Conservation (phyloP, 2,329 filamentous ascomycete genomes). For the Beauveria pseudobassiana region DNA sequence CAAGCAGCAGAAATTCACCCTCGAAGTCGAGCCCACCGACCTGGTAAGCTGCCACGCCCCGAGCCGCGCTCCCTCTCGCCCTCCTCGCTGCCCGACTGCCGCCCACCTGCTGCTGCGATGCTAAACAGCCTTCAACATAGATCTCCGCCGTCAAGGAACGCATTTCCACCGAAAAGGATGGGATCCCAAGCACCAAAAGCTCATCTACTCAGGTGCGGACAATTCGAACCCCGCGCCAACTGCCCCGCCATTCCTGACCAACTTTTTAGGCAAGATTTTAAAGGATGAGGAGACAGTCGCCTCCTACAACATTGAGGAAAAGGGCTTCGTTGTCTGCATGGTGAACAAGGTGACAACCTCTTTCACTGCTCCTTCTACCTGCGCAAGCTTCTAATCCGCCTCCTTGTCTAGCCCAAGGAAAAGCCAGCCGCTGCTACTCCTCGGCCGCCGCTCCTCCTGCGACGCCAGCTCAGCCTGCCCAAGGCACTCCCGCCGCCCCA, state of each 20-base stretch:
- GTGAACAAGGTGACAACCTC: slow-evolving; percentile 73
- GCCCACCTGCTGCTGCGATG: not conserved
- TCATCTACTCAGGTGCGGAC: slow-evolving; percentile 88
- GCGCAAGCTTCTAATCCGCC: slow-evolving; percentile 10
- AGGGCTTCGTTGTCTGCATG: slow-evolving; percentile 99
- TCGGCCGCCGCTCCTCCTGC: slow-evolving; percentile 52
- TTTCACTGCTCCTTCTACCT: not conserved
- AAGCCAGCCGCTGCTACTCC: slow-evolving; percentile 55
- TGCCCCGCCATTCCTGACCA: slow-evolving; percentile 9
- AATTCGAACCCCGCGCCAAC: slow-evolving; percentile 3
- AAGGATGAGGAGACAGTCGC: slow-evolving; percentile 96
- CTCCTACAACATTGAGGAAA: slow-evolving; percentile 98
- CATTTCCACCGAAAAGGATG: slow-evolving; percentile 87
- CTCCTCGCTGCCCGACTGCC: slow-evolving; percentile 1
- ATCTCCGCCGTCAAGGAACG: slow-evolving; percentile 88
- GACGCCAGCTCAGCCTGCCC: slow-evolving; percentile 46
- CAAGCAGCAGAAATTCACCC: slow-evolving; percentile 96
- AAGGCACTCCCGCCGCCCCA: slow-evolving; percentile 55
- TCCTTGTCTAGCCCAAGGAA: slow-evolving; percentile 40
- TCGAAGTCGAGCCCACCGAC: slow-evolving; percentile 89
- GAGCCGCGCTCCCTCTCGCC: slow-evolving; percentile 17
- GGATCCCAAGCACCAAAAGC: slow-evolving; percentile 83
- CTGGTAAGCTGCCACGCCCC: slow-evolving; percentile 58
- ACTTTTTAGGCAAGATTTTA: slow-evolving; percentile 77
- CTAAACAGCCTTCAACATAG: slow-evolving; percentile 35